Percentiles rank a stretch among this genome's conserved stretches.
Conservation (phyloP, 179 eudicot genomes). For the Beta corolliflora region DNA sequence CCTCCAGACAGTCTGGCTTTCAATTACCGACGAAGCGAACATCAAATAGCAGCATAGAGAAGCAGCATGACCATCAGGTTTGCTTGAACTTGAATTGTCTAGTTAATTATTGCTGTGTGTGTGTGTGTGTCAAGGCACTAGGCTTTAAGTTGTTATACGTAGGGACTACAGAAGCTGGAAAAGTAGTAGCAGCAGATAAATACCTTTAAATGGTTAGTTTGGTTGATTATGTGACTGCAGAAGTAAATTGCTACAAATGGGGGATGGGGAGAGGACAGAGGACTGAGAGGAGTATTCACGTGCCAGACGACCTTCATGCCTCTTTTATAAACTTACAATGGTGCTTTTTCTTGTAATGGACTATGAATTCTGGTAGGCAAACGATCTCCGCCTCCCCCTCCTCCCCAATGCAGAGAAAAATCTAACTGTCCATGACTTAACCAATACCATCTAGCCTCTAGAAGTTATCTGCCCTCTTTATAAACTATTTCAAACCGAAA, state of each 20-base stretch:
- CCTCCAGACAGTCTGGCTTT: conserved; percentile 11
- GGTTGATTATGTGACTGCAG: not conserved
- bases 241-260: not conserved
- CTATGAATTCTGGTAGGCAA: not conserved
- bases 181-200: not conserved
- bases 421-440: not conserved
- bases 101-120: not conserved
- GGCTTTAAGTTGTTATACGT: not conserved
- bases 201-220: not conserved
- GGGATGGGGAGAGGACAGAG: too few relatives aligned
- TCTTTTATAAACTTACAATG: not conserved
- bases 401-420: not conserved
- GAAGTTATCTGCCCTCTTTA: too few relatives aligned
- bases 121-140: not conserved
- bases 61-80: conserved; percentile 29
- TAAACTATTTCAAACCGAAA: too few relatives aligned
- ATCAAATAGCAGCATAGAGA: conserved; percentile 12
- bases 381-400: not conserved
- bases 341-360: not conserved
- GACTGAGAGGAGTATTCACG: too few relatives aligned
- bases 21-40: conserved; percentile 9
- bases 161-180: not conserved
- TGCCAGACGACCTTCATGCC: not conserved
- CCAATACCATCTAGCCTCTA: not conserved
- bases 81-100: conserved; percentile 5